Conservation (phyloP, 306 rosid species). For the Dryas drummondii region DNA sequence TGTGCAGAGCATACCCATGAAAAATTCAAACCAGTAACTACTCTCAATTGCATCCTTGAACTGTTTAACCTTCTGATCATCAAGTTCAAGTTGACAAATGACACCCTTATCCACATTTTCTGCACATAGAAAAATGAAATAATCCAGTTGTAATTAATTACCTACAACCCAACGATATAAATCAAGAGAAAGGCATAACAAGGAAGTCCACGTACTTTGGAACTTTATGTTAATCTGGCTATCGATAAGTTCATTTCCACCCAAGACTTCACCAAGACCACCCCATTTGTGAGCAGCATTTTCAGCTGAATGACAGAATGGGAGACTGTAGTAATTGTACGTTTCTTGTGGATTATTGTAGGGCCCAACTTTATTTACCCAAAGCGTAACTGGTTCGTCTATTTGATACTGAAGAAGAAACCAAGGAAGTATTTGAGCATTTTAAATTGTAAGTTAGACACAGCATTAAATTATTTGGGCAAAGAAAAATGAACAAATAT, state of each 20-base stretch:
- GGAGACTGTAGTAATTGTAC: constrained; percentile 90
- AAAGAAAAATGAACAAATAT: background rate
- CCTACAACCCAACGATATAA: constrained; percentile 14
- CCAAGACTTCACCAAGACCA: constrained; percentile 98
- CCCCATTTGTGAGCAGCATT: constrained; percentile 93
- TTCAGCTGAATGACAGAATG: constrained; percentile 71
- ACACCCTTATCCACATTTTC: constrained; percentile 72
- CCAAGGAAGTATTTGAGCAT: background rate
- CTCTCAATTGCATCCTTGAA: constrained; percentile 94
- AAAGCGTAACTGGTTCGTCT: constrained; percentile 69
- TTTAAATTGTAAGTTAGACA: background rate
- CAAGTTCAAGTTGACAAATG: constrained; percentile 60
- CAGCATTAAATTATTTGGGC: background rate
- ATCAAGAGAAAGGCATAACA: constrained; percentile 8
- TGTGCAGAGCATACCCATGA: constrained; percentile 73
- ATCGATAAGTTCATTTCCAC: constrained; percentile 96
- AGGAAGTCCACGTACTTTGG: constrained; percentile 47
- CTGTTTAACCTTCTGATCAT: constrained; percentile 66
- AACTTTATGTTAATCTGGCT: constrained; percentile 80
- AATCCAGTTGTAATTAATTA: constrained; percentile 16
- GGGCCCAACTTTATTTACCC: constrained; percentile 99
- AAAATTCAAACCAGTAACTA: constrained; percentile 94
- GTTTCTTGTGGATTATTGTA: constrained; percentile 99
- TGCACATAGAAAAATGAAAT: constrained; percentile 30
- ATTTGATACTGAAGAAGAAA: constrained; percentile 64